Base-by-base conservation (phyloP, 2,329 filamentous ascomycete genomes). In the Stagonosporopsis cucurbitacearum region DNA sequence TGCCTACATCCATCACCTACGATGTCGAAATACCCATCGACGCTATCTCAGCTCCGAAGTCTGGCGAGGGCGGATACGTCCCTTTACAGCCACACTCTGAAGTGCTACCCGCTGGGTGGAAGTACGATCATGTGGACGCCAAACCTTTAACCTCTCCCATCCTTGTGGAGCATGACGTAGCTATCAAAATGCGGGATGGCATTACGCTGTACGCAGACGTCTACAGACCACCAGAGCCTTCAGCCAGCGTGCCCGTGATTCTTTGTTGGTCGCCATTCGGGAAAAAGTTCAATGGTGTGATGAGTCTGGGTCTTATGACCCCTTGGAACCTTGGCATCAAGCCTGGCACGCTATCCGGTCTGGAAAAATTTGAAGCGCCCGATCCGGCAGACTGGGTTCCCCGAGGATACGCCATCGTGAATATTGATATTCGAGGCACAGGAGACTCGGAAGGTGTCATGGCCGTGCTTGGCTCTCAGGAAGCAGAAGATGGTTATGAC, bases 401-500 rank as follows among this genome's bases (percentile, higher is more conserved):
- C 2, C 60, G 67, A 35, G 72, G 70, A 8, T 77, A 75, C 48
- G 73, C 73, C 2, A 66, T 77, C 12, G 65, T 77, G 20, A 69
- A 66, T 28, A 65, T 72, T 7, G 73, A 76, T 50, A 55, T 65
- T 19, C 63, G 71, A n/a, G 72, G 73, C 1, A 58, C 67, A 4
- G 66, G 66, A 3, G 54, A 74, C 41, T 71, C 66, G 4, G 76
- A 79, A 37, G 77, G 77, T 0, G 45, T 40, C 2, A 62, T 79
- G 17, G 60, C 59, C 0, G 64, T 78, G 11, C 75, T 78, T 25
- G 78, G 78, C 6, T 68, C 70, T 0, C 77, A 79, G 54, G 78
- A 80, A n/a, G 77, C 69, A 8, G 73, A 79, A 44, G 79, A 81
- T 54, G 76, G 78, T 7, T 78, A 79, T 50, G 79, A 82, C 58